These are phyloP conservation scores for Podaxis sp. DNA, from an alignment of 768 basidiomycete genomes.

Conservation along the genomic window DNA sequence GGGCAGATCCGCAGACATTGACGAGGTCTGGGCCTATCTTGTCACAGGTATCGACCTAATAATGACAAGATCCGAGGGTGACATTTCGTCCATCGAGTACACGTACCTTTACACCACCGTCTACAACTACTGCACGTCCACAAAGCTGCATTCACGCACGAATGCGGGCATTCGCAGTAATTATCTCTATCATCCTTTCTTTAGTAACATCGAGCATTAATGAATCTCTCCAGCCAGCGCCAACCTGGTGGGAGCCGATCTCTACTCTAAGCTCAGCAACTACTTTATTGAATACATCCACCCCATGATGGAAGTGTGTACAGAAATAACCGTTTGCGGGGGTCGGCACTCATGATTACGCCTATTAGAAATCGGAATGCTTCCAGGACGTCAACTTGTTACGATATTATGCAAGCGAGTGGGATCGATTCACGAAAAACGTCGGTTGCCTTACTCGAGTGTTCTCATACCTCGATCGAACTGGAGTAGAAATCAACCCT, in stretches of 20 bases:
- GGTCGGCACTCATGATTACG: slow-evolving; percentile 19
- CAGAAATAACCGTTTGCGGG: background rate
- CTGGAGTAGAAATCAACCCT: slow-evolving; percentile 98
- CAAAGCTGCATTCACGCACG: slow-evolving; percentile 66
- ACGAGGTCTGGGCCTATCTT: slow-evolving; percentile 83
- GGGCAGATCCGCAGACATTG: slow-evolving; percentile 68
- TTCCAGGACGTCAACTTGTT: slow-evolving; percentile 86
- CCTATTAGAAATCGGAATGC: slow-evolving; percentile 67
- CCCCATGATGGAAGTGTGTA: slow-evolving; percentile 51
- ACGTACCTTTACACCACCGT: slow-evolving; percentile 89
- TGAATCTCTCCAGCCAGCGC: slow-evolving; percentile 65
- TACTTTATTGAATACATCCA: slow-evolving; percentile 89
- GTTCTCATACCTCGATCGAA: slow-evolving; percentile 95
- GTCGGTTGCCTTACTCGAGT: slow-evolving; percentile 95
- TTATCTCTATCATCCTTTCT: slow-evolving; percentile 36
- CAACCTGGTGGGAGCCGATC: slow-evolving; percentile 95
- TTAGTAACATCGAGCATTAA: slow-evolving; percentile 33
- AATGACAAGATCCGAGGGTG: slow-evolving; percentile 71
- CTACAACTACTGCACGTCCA: slow-evolving; percentile 97
- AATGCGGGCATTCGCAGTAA: slow-evolving; percentile 65
- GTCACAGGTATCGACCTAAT: slow-evolving; percentile 86
- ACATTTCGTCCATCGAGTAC: slow-evolving; percentile 69
- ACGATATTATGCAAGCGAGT: slow-evolving; percentile 88
- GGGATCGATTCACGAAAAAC: slow-evolving; percentile 96
- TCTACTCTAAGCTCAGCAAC: slow-evolving; percentile 89